A percentile compares a stretch with the other conserved stretches of the same genome.
Evolutionary conservation across 345 rosid species (phyloP).

Genomic region (Hypericum androsaemum): DNA sequence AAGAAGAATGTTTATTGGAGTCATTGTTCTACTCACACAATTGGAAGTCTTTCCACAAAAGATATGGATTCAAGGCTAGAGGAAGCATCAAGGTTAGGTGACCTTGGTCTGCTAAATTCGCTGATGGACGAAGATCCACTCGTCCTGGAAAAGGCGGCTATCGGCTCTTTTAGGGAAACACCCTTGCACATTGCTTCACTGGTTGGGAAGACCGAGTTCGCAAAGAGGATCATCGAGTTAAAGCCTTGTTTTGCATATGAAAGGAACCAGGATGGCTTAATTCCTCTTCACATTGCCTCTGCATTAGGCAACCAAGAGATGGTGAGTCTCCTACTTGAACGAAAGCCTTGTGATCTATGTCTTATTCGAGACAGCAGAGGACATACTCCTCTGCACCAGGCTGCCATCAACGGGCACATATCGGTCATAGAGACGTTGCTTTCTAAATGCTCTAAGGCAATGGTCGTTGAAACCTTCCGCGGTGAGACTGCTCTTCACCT

Average conservation of each 20-base stretch:
- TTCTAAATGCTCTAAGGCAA: background rate
- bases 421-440: background rate
- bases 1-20: too few species aligned
- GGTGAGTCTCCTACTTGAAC: constrained; percentile 6
- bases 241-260: constrained; percentile 7
- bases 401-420: constrained; percentile 16
- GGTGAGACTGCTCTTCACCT: constrained; percentile 15
- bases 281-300: constrained; percentile 14
- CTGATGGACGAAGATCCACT: constrained; percentile 9
- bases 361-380: constrained; percentile 7
- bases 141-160: background rate
- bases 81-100: constrained; percentile 8
- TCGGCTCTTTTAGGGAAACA: background rate
- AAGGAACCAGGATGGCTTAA: constrained; percentile 9
- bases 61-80: constrained; percentile 14
- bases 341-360: background rate
- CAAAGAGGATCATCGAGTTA: background rate
- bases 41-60: too few species aligned
- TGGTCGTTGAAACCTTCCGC: background rate
- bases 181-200: constrained; percentile 11
- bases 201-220: constrained; percentile 9
- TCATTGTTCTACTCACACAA: too few species aligned
- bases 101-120: background rate
- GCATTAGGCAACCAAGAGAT: constrained; percentile 11
- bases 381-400: constrained; percentile 5